Percentiles rank a stretch among this genome's conserved stretches.
Evolutionary conservation across 2,329 filamentous ascomycete species (phyloP).

Genomic region (Penicillium frequentans): DNA sequence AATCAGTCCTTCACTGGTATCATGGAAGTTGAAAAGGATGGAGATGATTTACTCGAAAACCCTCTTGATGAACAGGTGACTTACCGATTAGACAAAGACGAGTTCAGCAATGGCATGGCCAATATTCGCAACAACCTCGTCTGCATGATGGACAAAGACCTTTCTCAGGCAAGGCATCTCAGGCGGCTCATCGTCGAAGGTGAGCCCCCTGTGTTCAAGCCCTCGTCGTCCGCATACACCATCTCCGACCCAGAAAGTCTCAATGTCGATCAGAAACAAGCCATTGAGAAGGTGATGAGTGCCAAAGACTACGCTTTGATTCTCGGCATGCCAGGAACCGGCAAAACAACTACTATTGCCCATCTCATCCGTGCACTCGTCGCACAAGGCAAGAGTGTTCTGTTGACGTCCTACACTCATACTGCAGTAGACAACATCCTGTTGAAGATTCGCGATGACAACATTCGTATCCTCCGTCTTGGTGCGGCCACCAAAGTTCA

Average conservation of each 20-base stretch:
- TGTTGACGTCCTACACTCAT: constrained; percentile 94
- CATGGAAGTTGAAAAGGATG: constrained; percentile 74
- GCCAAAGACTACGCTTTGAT: constrained; percentile 96
- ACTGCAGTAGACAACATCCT: constrained; percentile 98
- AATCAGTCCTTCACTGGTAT: constrained; percentile 91
- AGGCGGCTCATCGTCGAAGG: constrained; percentile 79
- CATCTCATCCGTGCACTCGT: constrained; percentile 93
- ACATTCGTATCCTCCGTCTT: constrained; percentile 78
- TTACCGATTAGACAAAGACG: constrained; percentile 93
- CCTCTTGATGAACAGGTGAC: constrained; percentile 52
- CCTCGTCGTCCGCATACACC: constrained; percentile 62
- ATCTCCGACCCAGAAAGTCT: constrained; percentile 60
- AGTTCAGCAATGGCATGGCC: constrained; percentile 98
- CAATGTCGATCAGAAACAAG: constrained; percentile 82
- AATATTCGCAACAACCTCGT: constrained; percentile 91
- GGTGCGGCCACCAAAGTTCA: constrained; percentile 85
- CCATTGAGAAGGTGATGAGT: constrained; percentile 93
- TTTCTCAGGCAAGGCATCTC: constrained; percentile 69
- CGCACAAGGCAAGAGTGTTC: constrained; percentile 84
- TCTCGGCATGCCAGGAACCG: constrained; percentile 95
- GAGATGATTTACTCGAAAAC: constrained; percentile 36
- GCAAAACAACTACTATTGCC: constrained; percentile 96
- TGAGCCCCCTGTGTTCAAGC: constrained; percentile 70
- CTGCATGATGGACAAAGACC: constrained; percentile 80
- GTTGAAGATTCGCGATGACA: constrained; percentile 79